phyloP scores from a whole-genome alignment of 2,329 filamentous ascomycete species.

The Talaromyces sp. region DNA sequence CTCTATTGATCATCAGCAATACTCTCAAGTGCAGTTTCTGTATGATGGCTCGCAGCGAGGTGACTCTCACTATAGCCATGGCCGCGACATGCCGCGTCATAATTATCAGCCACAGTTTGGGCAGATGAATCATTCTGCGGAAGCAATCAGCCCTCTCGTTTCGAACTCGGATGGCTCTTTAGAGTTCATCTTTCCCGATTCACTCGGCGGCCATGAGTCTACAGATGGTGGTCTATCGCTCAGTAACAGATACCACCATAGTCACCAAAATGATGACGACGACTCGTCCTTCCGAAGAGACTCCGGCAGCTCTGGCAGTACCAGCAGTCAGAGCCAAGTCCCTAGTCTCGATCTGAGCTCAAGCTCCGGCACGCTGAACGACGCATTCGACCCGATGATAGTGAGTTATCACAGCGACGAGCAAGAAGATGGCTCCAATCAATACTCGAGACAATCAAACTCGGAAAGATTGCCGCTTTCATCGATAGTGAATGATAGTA shows the following conservation, averaged over 20 bases:
- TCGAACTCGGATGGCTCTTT: constrained; percentile 36
- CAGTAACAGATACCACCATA: constrained; percentile 22
- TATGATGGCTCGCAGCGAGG: constrained; percentile 34
- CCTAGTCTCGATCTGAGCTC: constrained; percentile 29
- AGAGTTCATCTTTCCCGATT: constrained; percentile 41
- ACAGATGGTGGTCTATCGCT: constrained; percentile 32
- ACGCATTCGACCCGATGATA: constrained; percentile 32
- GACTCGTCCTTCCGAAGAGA: constrained; percentile 28
- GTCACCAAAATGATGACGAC: constrained; percentile 26
- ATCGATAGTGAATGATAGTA: constrained; percentile 30
- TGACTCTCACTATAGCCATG: constrained; percentile 31
- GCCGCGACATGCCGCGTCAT: constrained; percentile 21
- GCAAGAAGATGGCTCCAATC: constrained; percentile 23
- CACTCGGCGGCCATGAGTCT: constrained; percentile 40
- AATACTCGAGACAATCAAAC: constrained; percentile 28
- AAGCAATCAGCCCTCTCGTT: constrained; percentile 40
- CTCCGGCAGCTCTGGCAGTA: constrained; percentile 22
- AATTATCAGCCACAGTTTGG: constrained; percentile 34
- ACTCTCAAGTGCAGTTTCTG: constrained; percentile 35
- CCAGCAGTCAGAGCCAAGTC: constrained; percentile 25
- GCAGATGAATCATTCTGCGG: constrained; percentile 35
- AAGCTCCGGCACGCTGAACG: constrained; percentile 26
- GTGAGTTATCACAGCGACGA: constrained; percentile 29
- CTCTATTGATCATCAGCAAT: constrained; percentile 22
- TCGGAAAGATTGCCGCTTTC: constrained; percentile 27